Conservation (phyloP, 2,329 filamentous ascomycete species). For the Cordyceps javanica region DNA sequence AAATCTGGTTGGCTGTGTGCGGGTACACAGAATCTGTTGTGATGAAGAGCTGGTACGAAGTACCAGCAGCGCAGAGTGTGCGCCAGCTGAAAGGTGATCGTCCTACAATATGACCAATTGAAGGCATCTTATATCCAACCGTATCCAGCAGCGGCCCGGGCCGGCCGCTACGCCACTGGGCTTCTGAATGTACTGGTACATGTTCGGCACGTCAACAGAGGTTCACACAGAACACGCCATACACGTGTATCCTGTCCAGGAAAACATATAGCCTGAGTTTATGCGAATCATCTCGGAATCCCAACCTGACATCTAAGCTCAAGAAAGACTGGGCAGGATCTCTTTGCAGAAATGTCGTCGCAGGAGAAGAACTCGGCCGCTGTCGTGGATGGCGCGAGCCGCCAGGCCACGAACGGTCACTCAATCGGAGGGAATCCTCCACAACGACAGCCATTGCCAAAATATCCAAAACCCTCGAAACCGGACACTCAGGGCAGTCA, state of each 20-base stretch:
- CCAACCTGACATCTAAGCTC: no score
- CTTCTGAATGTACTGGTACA: not conserved
- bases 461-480: not conserved
- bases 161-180: not conserved
- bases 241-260: not conserved
- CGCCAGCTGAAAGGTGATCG: slow-evolving; percentile 1
- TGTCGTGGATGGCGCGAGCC: not conserved
- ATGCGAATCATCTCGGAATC: no score
- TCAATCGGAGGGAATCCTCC: not conserved
- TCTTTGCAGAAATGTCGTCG: not conserved
- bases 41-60: no score
- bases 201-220: not conserved
- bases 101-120: not conserved
- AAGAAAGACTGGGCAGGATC: not conserved
- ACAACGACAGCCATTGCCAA: not conserved
- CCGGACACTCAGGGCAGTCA: not conserved
- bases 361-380: not conserved
- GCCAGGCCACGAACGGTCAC: not conserved
- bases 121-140: not conserved
- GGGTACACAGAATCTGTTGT: not conserved
- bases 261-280: not conserved
- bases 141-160: not conserved
- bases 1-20: not conserved
- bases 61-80: no score
- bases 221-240: not conserved